Percentiles rank a stretch among this genome's conserved stretches.
These are phyloP conservation scores for Suillus tomentosus DNA, from an alignment of 768 basidiomycete genomes.

Conservation along the genomic window DNA sequence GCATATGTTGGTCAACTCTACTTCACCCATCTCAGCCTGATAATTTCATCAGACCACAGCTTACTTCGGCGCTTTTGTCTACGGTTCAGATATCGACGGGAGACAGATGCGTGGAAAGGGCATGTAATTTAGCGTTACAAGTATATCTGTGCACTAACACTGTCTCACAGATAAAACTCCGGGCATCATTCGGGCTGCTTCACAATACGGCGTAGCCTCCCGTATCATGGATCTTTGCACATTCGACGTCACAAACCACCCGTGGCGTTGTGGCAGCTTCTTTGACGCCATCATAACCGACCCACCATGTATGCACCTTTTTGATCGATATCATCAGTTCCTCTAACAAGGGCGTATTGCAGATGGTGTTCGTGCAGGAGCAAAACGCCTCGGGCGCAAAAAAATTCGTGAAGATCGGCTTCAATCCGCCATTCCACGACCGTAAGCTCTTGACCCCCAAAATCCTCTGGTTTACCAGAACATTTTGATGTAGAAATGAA, in stretches of 20 bases:
- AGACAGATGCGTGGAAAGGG: slow-evolving; percentile 96
- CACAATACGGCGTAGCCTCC: slow-evolving; percentile 76
- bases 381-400: slow-evolving; percentile 77
- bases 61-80: slow-evolving; percentile 83
- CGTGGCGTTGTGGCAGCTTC: slow-evolving; percentile 85
- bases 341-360: slow-evolving; percentile 10
- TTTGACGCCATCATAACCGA: slow-evolving; percentile 96
- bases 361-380: slow-evolving; percentile 93
- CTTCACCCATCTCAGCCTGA: background rate
- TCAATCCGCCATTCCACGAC: slow-evolving; percentile 38
- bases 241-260: slow-evolving; percentile 90
- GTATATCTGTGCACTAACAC: slow-evolving; percentile 1
- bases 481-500: slow-evolving; percentile 43
- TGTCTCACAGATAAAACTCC: slow-evolving; percentile 43
- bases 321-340: background rate
- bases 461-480: slow-evolving; percentile 1
- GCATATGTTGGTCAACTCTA: slow-evolving; percentile 60
- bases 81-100: slow-evolving; percentile 96
- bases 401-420: slow-evolving; percentile 36
- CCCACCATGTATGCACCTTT: slow-evolving; percentile 74
- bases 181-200: slow-evolving; percentile 79
- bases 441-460: slow-evolving; percentile 40
- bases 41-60: slow-evolving; percentile 64
- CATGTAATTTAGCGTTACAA: slow-evolving; percentile 27
- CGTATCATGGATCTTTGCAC: slow-evolving; percentile 84